Evolutionary conservation across 257 asterid species (phyloP).

Genomic region (Thymus quinquecostatus): DNA sequence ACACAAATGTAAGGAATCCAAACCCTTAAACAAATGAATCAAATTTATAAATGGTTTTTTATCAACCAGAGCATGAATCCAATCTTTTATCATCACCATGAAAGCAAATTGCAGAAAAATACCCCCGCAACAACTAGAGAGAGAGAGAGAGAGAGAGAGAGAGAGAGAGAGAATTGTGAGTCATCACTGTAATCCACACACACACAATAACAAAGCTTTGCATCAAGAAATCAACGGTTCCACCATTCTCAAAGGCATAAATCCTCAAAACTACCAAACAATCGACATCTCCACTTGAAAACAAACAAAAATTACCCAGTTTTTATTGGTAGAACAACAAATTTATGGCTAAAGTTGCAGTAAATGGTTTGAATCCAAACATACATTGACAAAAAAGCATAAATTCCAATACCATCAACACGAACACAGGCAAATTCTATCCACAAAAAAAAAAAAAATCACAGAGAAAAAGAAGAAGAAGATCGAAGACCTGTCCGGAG

Average conservation of each 20-base stretch:
- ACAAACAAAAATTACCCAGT: background rate
- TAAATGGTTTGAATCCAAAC: background rate
- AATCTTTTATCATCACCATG: background rate
- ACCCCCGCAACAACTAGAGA: background rate
- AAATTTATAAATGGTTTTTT: too few species aligned
- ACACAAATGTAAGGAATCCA: constrained; percentile 24
- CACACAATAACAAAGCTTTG: background rate
- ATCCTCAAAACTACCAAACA: background rate
- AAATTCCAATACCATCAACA: background rate
- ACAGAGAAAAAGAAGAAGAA: background rate
- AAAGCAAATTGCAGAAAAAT: background rate
- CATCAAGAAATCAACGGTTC: background rate
- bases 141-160: background rate
- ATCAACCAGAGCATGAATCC: background rate
- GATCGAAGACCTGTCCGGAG: constrained; percentile 72
- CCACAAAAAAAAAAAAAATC: background rate
- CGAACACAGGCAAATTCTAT: background rate
- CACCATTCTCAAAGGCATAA: background rate
- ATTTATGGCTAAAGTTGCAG: background rate
- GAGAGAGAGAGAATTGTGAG: background rate
- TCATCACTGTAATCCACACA: background rate
- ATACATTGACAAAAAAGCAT: background rate
- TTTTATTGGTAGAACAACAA: background rate
- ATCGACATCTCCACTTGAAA: background rate
- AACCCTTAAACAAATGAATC: background rate